These are phyloP conservation scores for Cyclostephanos tholiformis DNA, from an alignment of 108 stramenopile genomes.

Conservation along the genomic window DNA sequence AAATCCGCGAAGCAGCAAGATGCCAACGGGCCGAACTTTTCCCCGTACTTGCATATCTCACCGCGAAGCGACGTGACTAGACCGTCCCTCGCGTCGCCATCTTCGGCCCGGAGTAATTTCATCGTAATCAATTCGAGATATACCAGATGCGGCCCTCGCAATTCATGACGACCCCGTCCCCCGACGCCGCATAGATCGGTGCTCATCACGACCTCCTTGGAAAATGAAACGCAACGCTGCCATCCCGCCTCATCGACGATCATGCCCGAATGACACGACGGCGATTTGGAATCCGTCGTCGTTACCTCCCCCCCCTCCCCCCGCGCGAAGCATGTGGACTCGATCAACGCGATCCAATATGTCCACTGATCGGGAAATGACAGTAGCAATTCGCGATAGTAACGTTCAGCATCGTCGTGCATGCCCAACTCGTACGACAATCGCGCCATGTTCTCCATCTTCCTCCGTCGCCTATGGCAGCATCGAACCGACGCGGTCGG, in stretches of 20 bases:
- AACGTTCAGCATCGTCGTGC: constrained; percentile 45
- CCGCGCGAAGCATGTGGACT: constrained; percentile 21
- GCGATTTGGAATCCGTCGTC: not conserved
- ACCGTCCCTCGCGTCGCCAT: constrained; percentile 9
- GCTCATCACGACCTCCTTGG: constrained; percentile 19
- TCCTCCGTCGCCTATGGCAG: constrained; percentile 44
- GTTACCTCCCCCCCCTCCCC: not conserved
- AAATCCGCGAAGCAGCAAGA: constrained; percentile 77
- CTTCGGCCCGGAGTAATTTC: constrained; percentile 8
- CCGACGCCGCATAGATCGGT: constrained; percentile 3
- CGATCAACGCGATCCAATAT: constrained; percentile 69
- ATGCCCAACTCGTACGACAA: constrained; percentile 42
- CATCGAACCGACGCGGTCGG: constrained; percentile 44
- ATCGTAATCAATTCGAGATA: constrained; percentile 57
- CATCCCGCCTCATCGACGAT: constrained; percentile 23
- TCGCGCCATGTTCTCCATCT: constrained; percentile 46
- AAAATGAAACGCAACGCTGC: constrained; percentile 31
- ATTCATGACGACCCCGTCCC: constrained; percentile 13
- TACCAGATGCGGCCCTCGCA: constrained; percentile 66
- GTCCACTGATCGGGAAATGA: constrained; percentile 75
- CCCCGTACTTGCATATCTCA: constrained; percentile 50
- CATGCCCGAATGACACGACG: not conserved
- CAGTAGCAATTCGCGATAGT: constrained; percentile 56
- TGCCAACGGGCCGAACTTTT: constrained; percentile 55
- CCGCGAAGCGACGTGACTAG: constrained; percentile 21